phyloP scores from a whole-genome alignment of 2,329 filamentous ascomycete genomes.

The Aureobasidium leucospermi region DNA sequence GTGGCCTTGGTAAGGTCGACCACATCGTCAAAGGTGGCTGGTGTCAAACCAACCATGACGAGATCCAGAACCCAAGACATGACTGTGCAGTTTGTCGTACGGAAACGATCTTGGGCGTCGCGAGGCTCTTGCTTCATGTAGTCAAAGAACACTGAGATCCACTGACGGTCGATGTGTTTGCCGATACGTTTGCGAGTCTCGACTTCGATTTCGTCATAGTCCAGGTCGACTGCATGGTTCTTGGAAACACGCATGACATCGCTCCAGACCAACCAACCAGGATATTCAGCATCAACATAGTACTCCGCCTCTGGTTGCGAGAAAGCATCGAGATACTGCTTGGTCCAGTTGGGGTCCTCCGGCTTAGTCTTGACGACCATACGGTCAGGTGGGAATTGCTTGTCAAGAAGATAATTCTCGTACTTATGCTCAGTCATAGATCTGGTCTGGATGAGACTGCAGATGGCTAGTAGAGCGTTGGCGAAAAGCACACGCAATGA shows the following conservation, averaged over 20 bases:
- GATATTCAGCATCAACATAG: constrained; percentile 84
- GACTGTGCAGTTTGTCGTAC: constrained; percentile 79
- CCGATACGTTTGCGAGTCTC: constrained; percentile 72
- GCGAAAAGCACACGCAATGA: constrained; percentile 74
- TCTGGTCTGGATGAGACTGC: constrained; percentile 80
- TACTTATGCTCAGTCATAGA: constrained; percentile 82
- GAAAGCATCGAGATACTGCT: constrained; percentile 71
- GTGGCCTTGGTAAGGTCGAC: constrained; percentile 69
- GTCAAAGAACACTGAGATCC: constrained; percentile 81
- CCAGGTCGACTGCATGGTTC: constrained; percentile 60
- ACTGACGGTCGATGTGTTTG: constrained; percentile 67
- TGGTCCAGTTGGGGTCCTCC: constrained; percentile 72
- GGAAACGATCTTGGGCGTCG: constrained; percentile 76
- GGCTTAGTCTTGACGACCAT: constrained; percentile 64
- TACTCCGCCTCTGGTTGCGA: constrained; percentile 72
- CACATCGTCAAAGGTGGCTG: constrained; percentile 78
- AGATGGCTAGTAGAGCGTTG: constrained; percentile 66
- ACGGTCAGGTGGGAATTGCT: constrained; percentile 70
- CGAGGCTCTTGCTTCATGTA: constrained; percentile 95
- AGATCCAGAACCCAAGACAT: constrained; percentile 86
- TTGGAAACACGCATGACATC: constrained; percentile 76
- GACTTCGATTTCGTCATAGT: constrained; percentile 76
- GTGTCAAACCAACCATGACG: constrained; percentile 71
- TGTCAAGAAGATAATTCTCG: constrained; percentile 74
- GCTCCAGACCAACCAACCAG: constrained; percentile 94